phyloP scores from a whole-genome alignment of 495 filamentous ascomycete species.

The Sabuloglossum arenarium region DNA sequence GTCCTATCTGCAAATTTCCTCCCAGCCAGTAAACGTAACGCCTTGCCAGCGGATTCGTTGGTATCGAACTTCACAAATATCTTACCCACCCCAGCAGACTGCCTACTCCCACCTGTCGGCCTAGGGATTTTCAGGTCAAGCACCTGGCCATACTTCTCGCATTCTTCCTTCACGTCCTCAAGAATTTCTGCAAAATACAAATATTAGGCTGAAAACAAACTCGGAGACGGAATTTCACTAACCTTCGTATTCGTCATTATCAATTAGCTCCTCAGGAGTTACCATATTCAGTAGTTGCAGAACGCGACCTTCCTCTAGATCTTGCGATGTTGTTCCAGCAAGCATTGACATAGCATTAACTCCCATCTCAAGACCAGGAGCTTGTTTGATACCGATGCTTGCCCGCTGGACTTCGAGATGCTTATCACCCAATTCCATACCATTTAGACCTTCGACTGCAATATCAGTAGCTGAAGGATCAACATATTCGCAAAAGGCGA shows the following conservation, averaged over 20 bases:
- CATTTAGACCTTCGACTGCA: slow-evolving; percentile 77
- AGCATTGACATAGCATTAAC: slow-evolving; percentile 99
- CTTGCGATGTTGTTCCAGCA: slow-evolving; percentile 67
- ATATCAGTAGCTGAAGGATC: slow-evolving; percentile 60
- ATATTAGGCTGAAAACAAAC: neutral
- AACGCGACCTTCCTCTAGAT: slow-evolving; percentile 58
- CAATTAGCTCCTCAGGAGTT: slow-evolving; percentile 83
- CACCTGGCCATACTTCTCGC: slow-evolving; percentile 69
- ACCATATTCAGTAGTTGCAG: slow-evolving; percentile 95
- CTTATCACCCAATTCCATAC: slow-evolving; percentile 77
- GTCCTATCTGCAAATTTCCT: slow-evolving; percentile 90
- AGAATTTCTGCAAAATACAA: slow-evolving; percentile 49
- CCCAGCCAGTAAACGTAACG: slow-evolving; percentile 69
- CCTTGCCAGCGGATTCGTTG: slow-evolving; percentile 57
- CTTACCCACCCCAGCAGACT: slow-evolving; percentile 12
- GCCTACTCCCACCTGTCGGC: slow-evolving; percentile 32
- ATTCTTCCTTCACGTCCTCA: slow-evolving; percentile 83
- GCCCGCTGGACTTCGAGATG: slow-evolving; percentile 70
- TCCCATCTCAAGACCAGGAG: slow-evolving; percentile 74
- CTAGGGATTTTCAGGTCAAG: slow-evolving; percentile 78
- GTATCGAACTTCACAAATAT: slow-evolving; percentile 88
- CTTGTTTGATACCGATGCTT: slow-evolving; percentile 82
- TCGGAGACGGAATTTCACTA: slow-evolving; percentile 10
- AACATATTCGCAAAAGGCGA: slow-evolving; percentile 90
- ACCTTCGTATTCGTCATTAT: slow-evolving; percentile 88